A percentile compares a stretch with the other conserved stretches of the same genome.
phyloP scores from a whole-genome alignment of 2,329 filamentous ascomycete genomes.

The Zelopaecilomyces penicillatus region DNA sequence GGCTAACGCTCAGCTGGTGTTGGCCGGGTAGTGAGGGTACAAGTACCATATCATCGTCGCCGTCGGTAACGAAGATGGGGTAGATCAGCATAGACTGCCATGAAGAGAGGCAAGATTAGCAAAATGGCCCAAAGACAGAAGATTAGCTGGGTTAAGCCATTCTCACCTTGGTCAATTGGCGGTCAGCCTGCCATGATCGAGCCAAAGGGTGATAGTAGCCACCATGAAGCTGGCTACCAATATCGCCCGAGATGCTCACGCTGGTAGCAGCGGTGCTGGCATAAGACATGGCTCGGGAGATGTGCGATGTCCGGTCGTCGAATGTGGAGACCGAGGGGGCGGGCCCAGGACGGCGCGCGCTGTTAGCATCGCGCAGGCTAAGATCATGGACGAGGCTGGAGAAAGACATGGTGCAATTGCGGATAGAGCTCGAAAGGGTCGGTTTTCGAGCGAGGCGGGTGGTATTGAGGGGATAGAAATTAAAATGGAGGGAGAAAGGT shows the following conservation, averaged over 20 bases:
- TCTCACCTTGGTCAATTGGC: conserved; percentile 73
- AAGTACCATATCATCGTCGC: conserved; percentile 81
- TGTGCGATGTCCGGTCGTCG: conserved; percentile 52
- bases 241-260: conserved; percentile 64
- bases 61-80: conserved; percentile 91
- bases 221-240: conserved; percentile 74
- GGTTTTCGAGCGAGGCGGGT: neutral
- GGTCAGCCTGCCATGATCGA: conserved; percentile 74
- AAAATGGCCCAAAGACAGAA: neutral
- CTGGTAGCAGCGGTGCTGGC: conserved; percentile 59
- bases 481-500: too few species aligned
- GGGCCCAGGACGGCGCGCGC: conserved; percentile 36
- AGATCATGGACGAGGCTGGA: conserved; percentile 60
- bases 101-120: conserved; percentile 2
- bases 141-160: neutral
- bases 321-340: conserved; percentile 45
- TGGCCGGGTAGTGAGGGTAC: conserved; percentile 91
- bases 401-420: conserved; percentile 49
- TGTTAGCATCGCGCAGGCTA: conserved; percentile 47
- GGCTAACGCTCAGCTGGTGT: conserved; percentile 79
- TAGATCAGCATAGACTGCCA: conserved; percentile 93
- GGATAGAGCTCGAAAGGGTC: neutral
- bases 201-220: conserved; percentile 76
- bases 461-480: too few species aligned
- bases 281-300: conserved; percentile 58